Evolutionary conservation across 2,329 filamentous ascomycete genomes (phyloP).

Genomic region (Mycogone perniciosa): DNA sequence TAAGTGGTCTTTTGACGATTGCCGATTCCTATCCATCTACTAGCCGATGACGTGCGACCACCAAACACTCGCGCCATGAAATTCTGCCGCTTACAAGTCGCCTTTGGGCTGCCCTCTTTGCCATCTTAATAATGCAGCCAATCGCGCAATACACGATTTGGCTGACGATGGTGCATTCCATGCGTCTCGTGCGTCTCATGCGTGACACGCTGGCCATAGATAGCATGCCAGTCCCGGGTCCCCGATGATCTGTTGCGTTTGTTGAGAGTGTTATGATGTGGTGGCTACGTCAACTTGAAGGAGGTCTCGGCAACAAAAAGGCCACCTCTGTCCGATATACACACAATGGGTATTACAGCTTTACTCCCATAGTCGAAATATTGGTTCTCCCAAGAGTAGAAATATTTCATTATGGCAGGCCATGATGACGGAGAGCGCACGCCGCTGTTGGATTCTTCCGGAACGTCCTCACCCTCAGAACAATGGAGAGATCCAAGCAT

Average conservation of each 20-base stretch:
- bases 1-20: background rate
- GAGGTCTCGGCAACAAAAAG: constrained; percentile 3
- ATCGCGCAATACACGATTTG: constrained; percentile 12
- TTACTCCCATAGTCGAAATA: background rate
- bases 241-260: background rate
- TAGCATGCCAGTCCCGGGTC: constrained; percentile 5
- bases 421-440: constrained; percentile 2
- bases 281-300: background rate
- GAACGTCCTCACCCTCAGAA: background rate
- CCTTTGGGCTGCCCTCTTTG: background rate
- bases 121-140: constrained; percentile 8
- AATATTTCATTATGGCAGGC: constrained; percentile 7
- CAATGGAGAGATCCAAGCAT: background rate
- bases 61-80: constrained; percentile 9
- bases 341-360: background rate
- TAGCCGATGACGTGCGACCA: constrained; percentile 11
- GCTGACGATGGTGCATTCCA: constrained; percentile 7
- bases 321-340: background rate
- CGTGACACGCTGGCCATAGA: constrained; percentile 6
- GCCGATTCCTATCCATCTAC: constrained; percentile 1
- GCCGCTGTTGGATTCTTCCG: constrained; percentile 4
- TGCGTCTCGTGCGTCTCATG: constrained; percentile 4
- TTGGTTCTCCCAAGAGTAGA: background rate
- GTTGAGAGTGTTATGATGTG: background rate
- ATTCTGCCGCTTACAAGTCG: background rate